Percentiles rank a stretch among this genome's conserved stretches.
phyloP scores from a whole-genome alignment of 176 grass and related monocot species.

The Rhynchospora tenuis region DNA sequence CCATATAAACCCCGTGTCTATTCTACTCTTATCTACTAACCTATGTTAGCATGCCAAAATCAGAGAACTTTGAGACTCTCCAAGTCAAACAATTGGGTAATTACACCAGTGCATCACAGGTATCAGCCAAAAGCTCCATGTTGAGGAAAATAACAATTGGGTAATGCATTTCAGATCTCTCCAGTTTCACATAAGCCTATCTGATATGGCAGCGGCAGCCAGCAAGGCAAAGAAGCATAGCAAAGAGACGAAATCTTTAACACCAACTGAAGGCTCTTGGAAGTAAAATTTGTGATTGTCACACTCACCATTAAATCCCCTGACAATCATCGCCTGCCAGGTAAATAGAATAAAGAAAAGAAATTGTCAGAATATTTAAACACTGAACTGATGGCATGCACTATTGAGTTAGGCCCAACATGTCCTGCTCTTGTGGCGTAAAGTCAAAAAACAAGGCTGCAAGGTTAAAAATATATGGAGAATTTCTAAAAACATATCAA shows the following conservation, averaged over 20 bases:
- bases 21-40: not conserved
- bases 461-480: not conserved
- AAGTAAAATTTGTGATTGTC: constrained; percentile 79
- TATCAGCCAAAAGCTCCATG: not conserved
- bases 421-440: not conserved
- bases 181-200: constrained; percentile 44
- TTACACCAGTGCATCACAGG: not conserved
- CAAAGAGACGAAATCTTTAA: constrained; percentile 66
- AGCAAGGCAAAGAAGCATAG: constrained; percentile 63
- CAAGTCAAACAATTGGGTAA: too few species aligned
- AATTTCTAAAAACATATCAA: constrained; percentile 13
- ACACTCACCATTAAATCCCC: constrained; percentile 80
- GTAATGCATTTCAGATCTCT: not conserved
- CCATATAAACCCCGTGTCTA: not conserved
- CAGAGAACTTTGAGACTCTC: not conserved
- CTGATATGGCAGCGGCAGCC: constrained; percentile 52
- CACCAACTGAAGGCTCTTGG: constrained; percentile 65
- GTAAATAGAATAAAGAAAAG: not conserved
- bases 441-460: not conserved
- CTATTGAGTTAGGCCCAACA: not conserved
- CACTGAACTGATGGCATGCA: not conserved
- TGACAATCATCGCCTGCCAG: constrained; percentile 84
- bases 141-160: not conserved
- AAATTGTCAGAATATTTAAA: constrained; percentile 2
- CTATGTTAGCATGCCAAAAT: constrained; percentile 11